These are phyloP conservation scores for Solanum tarapatanum DNA, from an alignment of 257 asterid genomes.

Conservation along the genomic window DNA sequence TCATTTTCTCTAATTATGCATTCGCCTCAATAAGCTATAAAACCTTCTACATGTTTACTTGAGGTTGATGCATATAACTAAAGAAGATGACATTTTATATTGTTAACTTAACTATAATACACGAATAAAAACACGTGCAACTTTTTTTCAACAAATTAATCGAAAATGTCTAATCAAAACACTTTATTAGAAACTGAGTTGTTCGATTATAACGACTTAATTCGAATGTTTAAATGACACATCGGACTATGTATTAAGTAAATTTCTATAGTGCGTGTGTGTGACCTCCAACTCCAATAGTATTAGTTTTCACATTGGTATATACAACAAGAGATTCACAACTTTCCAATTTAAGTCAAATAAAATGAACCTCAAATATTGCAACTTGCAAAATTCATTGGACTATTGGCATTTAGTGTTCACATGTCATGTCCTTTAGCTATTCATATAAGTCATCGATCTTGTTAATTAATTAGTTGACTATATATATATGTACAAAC, in stretches of 20 bases:
- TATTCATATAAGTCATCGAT: neutral
- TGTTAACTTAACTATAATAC: neutral
- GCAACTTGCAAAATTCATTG: neutral
- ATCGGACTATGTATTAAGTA: accelerated
- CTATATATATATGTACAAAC: neutral
- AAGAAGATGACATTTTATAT: too few species aligned
- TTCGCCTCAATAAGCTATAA: too few species aligned
- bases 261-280: neutral
- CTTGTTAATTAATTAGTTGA: neutral
- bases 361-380: neutral
- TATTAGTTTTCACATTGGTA: neutral
- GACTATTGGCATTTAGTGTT: neutral
- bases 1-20: too few species aligned
- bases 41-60: too few species aligned
- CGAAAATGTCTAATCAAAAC: neutral
- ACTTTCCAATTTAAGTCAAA: neutral
- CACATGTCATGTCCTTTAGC: neutral
- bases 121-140: neutral
- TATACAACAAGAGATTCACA: neutral
- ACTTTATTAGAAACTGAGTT: neutral
- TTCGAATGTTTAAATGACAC: neutral
- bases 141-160: accelerated
- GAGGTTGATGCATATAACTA: too few species aligned
- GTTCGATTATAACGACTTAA: accelerated
- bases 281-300: neutral